Evolutionary conservation across 1,139 yeast species (phyloP).

Genomic region (Tardiomyces blankii): DNA sequence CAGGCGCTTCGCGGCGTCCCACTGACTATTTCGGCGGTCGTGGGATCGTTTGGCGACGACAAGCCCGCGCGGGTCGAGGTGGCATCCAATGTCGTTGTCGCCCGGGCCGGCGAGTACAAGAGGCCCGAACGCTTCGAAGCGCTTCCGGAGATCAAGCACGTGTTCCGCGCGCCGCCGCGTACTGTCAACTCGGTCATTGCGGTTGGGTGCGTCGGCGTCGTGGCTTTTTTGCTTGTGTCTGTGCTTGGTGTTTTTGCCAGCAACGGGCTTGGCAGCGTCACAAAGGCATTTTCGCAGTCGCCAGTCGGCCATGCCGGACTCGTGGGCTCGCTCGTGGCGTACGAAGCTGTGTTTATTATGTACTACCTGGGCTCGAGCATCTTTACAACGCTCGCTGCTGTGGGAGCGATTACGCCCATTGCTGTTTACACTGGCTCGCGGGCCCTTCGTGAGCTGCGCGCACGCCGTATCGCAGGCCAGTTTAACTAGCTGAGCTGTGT

Average conservation of each 20-base stretch:
- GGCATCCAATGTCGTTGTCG: slow-evolving; percentile 8
- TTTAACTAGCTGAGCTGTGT: slow-evolving; percentile 1
- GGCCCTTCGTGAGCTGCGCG: slow-evolving; percentile 32
- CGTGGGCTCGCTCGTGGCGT: slow-evolving; percentile 41
- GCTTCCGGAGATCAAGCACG: slow-evolving; percentile 60
- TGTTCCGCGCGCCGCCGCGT: slow-evolving; percentile 46
- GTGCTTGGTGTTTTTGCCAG: not conserved
- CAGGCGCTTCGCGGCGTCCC: slow-evolving; percentile 13
- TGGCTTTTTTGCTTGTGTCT: slow-evolving; percentile 28
- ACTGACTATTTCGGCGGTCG: slow-evolving; percentile 13
- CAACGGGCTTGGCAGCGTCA: slow-evolving; percentile 14
- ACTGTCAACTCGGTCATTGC: slow-evolving; percentile 50
- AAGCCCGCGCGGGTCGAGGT: slow-evolving; percentile 10
- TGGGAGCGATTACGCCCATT: slow-evolving; percentile 42
- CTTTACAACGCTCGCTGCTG: slow-evolving; percentile 52
- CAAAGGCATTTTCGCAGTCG: slow-evolving; percentile 5
- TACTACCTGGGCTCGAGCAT: slow-evolving; percentile 67
- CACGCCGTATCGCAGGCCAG: slow-evolving; percentile 15
- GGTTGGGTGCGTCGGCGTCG: slow-evolving; percentile 38
- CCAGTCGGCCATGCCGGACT: slow-evolving; percentile 15
- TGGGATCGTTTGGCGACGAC: slow-evolving; percentile 16
- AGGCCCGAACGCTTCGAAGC: slow-evolving; percentile 31
- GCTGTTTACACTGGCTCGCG: slow-evolving; percentile 59
- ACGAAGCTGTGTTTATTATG: slow-evolving; percentile 51
- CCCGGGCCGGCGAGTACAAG: slow-evolving; percentile 4